These are phyloP conservation scores for Lodderomyces margitis DNA, from an alignment of 1,139 yeast species.

Conservation along the genomic window DNA sequence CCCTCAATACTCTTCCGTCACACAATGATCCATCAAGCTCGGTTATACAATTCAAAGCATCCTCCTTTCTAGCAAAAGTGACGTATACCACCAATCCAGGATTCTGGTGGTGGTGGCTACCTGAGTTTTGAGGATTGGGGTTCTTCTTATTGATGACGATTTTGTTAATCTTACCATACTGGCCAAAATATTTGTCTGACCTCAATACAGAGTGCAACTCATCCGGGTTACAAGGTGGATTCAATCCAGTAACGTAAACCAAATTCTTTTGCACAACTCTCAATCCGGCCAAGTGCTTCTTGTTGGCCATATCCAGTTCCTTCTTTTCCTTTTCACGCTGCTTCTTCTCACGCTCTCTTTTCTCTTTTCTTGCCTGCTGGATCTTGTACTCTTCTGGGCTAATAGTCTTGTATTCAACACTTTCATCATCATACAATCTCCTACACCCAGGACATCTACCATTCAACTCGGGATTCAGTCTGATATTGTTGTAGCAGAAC, in stretches of 20 bases:
- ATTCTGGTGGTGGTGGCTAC: constrained; percentile 42
- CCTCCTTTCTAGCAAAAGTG: constrained; percentile 89
- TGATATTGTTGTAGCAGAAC: constrained; percentile 94
- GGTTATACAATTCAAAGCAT: constrained; percentile 87
- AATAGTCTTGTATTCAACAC: constrained; percentile 80
- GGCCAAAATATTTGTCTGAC: constrained; percentile 94
- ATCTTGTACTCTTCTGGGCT: constrained; percentile 80
- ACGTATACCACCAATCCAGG: constrained; percentile 95
- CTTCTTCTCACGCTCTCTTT: constrained; percentile 81
- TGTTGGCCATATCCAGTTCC: constrained; percentile 83
- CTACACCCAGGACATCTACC: constrained; percentile 99
- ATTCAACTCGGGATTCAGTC: constrained; percentile 91
- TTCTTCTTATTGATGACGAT: constrained; percentile 86
- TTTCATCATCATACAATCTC: constrained; percentile 87
- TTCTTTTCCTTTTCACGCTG: constrained; percentile 89
- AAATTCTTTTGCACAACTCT: constrained; percentile 96
- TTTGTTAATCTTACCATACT: constrained; percentile 92
- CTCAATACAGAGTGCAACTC: constrained; percentile 83
- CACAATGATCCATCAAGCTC: constrained; percentile 93
- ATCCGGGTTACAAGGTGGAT: constrained; percentile 87
- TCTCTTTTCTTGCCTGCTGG: constrained; percentile 77
- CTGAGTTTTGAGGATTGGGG: constrained; percentile 38
- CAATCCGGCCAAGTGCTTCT: constrained; percentile 94
- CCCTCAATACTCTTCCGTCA: constrained; percentile 83
- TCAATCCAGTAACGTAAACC: constrained; percentile 94